Evolutionary conservation across 208 protist species (phyloP).

Genomic region (Crithidia acanthocephali): DNA sequence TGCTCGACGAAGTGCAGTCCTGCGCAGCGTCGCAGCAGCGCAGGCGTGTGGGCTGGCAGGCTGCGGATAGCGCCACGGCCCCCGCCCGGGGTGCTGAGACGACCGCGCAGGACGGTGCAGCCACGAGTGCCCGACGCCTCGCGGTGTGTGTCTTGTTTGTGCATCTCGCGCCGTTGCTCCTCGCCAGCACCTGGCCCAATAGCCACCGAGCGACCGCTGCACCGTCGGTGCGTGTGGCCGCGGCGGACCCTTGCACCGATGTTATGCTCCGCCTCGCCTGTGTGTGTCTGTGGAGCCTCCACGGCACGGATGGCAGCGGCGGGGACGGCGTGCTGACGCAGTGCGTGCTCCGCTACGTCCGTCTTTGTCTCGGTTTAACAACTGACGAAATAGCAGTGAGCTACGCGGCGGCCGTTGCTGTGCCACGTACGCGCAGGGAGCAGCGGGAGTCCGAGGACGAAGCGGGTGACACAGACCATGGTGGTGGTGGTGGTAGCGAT

Average conservation of each 20-base stretch:
- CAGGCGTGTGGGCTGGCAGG: not conserved
- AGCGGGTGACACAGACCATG: not conserved
- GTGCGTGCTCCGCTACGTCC: conserved; percentile 31
- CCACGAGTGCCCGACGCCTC: not conserved
- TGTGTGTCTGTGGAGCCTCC: conserved; percentile 18
- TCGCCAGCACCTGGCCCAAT: not conserved
- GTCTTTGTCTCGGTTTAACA: conserved; percentile 24
- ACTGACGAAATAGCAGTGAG: conserved; percentile 3
- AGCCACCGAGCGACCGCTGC: not conserved
- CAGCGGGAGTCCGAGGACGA: too few species aligned
- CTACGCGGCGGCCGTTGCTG: not conserved
- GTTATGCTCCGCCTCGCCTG: conserved; percentile 16
- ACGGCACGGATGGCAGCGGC: not conserved
- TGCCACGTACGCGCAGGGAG: too few species aligned
- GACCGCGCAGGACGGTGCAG: too few species aligned
- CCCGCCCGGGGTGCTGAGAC: not conserved
- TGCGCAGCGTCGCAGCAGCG: not conserved
- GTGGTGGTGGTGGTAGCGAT: too few species aligned
- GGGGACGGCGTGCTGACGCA: conserved; percentile 22
- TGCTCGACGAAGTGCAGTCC: not conserved
- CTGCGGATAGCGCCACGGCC: not conserved
- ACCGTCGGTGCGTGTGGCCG: not conserved
- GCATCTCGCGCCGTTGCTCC: not conserved
- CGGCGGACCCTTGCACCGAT: conserved; percentile 1
- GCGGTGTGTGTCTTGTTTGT: not conserved